Conservation (phyloP, 768 basidiomycete species). For the Suillus discolor region DNA sequence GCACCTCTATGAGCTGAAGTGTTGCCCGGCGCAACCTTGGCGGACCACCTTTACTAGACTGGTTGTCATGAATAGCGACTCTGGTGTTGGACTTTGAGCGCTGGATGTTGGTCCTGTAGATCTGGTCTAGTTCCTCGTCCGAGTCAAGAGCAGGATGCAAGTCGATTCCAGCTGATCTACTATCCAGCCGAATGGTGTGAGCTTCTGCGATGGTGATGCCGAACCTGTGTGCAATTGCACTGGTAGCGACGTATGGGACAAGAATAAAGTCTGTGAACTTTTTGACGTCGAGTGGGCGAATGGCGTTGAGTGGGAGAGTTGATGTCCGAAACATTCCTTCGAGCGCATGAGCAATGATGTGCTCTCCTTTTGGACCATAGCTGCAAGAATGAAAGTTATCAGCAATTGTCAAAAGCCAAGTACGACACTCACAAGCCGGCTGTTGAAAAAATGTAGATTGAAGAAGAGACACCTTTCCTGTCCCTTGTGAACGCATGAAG, state of each 20-base stretch:
- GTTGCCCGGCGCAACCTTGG: background rate
- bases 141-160: background rate
- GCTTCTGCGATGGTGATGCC: background rate
- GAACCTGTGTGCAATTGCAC: background rate
- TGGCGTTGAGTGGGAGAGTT: background rate
- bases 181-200: background rate
- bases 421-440: background rate
- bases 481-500: no score
- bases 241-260: background rate
- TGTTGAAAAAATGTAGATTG: background rate
- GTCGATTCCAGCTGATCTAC: background rate
- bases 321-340: background rate
- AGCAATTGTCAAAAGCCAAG: background rate
- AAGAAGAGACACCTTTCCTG: no score
- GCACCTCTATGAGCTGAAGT: background rate
- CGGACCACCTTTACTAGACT: background rate
- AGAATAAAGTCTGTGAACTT: background rate
- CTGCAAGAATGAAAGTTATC: background rate
- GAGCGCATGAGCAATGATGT: background rate
- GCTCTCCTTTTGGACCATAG: background rate
- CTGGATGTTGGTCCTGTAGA: background rate
- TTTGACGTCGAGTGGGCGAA: background rate
- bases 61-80: background rate
- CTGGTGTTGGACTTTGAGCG: background rate
- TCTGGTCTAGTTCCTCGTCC: background rate